Conservation (phyloP, 78 protist genomes). For the Protostelium mycophagum region DNA sequence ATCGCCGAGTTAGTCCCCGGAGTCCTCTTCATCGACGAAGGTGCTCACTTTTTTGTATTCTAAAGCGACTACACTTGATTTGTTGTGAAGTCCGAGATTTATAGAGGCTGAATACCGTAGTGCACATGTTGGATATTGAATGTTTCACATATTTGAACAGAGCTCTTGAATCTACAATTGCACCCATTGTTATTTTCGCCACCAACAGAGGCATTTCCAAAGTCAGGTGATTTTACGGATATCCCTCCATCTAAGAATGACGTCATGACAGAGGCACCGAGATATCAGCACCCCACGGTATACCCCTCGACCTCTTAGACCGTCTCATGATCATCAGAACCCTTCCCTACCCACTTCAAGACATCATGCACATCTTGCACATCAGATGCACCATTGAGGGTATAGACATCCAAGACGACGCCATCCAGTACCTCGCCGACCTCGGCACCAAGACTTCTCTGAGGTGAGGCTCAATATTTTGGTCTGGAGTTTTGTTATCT, state of each 20-base stretch:
- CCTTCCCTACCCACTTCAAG: conserved; percentile 81
- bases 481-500: too few species aligned
- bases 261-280: conserved; percentile 88
- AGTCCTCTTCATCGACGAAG: conserved; percentile 99
- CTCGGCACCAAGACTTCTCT: conserved; percentile 82
- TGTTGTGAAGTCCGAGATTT: too few species aligned
- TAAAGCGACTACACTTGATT: not conserved
- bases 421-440: conserved; percentile 68
- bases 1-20: conserved; percentile 99
- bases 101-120: too few species aligned
- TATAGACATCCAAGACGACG: conserved; percentile 75
- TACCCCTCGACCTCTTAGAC: conserved; percentile 95
- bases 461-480: conserved; percentile 16
- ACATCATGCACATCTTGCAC: conserved; percentile 77
- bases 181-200: conserved; percentile 99
- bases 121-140: conserved; percentile 99
- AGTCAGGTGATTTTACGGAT: conserved; percentile 51
- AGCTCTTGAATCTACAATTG: conserved; percentile 96
- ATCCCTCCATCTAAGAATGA: not conserved
- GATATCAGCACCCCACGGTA: conserved; percentile 95
- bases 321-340: conserved; percentile 97
- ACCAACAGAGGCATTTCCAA: conserved; percentile 96
- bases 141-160: conserved; percentile 99
- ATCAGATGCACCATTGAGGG: conserved; percentile 90
- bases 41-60: not conserved